phyloP scores from a whole-genome alignment of 495 filamentous ascomycete genomes.

The Neurospora sp. region DNA sequence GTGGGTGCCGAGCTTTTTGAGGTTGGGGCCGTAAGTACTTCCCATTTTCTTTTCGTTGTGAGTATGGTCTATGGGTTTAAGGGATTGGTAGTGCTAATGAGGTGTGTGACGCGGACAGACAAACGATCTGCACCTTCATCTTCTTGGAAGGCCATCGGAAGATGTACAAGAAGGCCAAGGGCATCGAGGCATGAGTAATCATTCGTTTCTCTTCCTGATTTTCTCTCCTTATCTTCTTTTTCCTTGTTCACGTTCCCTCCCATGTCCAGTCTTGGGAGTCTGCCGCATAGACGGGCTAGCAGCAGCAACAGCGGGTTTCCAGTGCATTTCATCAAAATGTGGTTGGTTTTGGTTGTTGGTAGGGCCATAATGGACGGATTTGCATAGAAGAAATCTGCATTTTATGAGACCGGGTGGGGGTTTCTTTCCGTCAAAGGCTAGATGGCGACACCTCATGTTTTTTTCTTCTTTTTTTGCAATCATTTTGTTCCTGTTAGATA shows the following conservation, averaged over 20 bases:
- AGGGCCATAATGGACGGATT: neutral
- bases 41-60: neutral
- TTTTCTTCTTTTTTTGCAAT: neutral
- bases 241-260: neutral
- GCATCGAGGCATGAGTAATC: conserved; percentile 23
- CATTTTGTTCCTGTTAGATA: neutral
- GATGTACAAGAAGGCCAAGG: conserved; percentile 44
- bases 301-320: neutral
- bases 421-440: neutral
- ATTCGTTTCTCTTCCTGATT: neutral
- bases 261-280: neutral
- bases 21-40: conserved; percentile 55
- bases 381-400: neutral
- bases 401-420: neutral
- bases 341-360: neutral
- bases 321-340: neutral
- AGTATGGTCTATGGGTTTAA: too few relatives aligned
- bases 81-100: neutral
- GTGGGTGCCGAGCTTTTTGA: conserved; percentile 94
- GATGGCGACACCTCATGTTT: neutral
- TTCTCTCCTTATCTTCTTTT: neutral
- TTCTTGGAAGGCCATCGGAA: conserved; percentile 91
- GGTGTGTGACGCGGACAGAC: conserved; percentile 25
- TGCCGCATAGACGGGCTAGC: neutral
- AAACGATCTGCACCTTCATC: conserved; percentile 91